These are phyloP conservation scores for Floccularia luteovirens DNA, from an alignment of 768 basidiomycete genomes.

Conservation along the genomic window DNA sequence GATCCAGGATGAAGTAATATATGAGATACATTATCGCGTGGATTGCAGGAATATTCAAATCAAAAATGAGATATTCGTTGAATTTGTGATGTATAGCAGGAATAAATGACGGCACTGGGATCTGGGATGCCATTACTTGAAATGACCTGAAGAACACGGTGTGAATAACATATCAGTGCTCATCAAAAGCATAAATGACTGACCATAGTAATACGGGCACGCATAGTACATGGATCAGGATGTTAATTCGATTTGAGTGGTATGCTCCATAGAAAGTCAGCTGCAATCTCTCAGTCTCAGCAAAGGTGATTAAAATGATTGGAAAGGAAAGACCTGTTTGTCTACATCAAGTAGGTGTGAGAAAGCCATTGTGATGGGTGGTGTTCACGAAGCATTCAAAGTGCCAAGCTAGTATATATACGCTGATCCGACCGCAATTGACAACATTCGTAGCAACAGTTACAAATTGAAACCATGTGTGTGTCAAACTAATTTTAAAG, in stretches of 20 bases:
- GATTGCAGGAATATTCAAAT: slow-evolving; percentile 61
- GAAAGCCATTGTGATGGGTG: slow-evolving; percentile 24
- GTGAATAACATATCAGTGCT: too few relatives aligned
- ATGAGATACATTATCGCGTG: slow-evolving; percentile 48
- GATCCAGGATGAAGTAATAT: slow-evolving; percentile 83
- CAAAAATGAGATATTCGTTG: slow-evolving; percentile 60
- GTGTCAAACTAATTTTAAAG: too few relatives aligned
- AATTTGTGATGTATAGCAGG: slow-evolving; percentile 44
- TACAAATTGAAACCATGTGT: too few relatives aligned
- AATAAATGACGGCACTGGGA: slow-evolving; percentile 47
- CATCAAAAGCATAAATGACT: slow-evolving; percentile 8
- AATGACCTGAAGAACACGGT: slow-evolving; percentile 41
- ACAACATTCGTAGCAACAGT: too few relatives aligned
- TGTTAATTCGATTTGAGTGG: slow-evolving; percentile 76
- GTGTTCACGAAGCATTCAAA: too few relatives aligned
- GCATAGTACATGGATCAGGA: slow-evolving; percentile 79
- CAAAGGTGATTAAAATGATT: slow-evolving; percentile 1
- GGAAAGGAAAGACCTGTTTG: slow-evolving; percentile 44
- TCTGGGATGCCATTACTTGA: slow-evolving; percentile 39
- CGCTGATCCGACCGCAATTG: too few relatives aligned
- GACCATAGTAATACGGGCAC: slow-evolving; percentile 84
- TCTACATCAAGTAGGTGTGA: slow-evolving; percentile 54
- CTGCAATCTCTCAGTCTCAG: slow-evolving; percentile 31
- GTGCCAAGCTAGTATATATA: too few relatives aligned
- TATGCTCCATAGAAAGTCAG: slow-evolving; percentile 92